Evolutionary conservation across 23 red algal genomes (phyloP), one percentile per base, ranked within the genome.

Genomic region (Agarophyton chilense): DNA sequence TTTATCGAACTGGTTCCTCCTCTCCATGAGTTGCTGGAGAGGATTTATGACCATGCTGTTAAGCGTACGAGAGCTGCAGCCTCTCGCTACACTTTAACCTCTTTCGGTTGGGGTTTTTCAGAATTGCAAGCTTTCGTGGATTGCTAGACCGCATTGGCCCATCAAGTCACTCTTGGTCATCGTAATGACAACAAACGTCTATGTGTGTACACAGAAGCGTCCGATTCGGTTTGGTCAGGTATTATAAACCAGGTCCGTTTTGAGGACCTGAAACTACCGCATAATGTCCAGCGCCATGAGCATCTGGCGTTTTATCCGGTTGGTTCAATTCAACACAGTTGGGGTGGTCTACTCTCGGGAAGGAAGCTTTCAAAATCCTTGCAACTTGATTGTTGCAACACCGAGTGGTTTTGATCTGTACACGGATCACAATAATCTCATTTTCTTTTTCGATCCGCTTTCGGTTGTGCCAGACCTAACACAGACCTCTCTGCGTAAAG

Each of bases 401-500:
- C 70, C 53, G 4, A 1, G 55, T 21, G 68, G 72, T 22, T 78
- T 78, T 29, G 54, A 78, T 31, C 50, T 78, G 11, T 77, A 58
- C 40, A 89, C 84, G 52, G 70, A 89, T 29, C 84, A 77, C 26
- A 77, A 78, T 0, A 89, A 89, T 38, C 84, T 89, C 18, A 77
- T 89, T 17, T 89, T 77, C 47, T n/a, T 89, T 9, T 89, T 89
- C 84, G 60, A 86, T 33, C 81, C 81, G 6, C 62, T 86, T 7
- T 86, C 81, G 34, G 21, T 86, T 10, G 81, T 86, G 25, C 81
- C 61, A 18, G 81, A 86, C 42, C 38, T 86, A 70, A 71, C 62
- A 39, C 22, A 22, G 5, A 86, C 61, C 0, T 43, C 81, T 19
- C 5, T 53, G 28, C 81, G 66, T 67, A 89, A 90, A 70, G 72